Base-by-base conservation (phyloP, 2,329 filamentous ascomycete genomes). In the Ploettnerulaceae sp. region DNA sequence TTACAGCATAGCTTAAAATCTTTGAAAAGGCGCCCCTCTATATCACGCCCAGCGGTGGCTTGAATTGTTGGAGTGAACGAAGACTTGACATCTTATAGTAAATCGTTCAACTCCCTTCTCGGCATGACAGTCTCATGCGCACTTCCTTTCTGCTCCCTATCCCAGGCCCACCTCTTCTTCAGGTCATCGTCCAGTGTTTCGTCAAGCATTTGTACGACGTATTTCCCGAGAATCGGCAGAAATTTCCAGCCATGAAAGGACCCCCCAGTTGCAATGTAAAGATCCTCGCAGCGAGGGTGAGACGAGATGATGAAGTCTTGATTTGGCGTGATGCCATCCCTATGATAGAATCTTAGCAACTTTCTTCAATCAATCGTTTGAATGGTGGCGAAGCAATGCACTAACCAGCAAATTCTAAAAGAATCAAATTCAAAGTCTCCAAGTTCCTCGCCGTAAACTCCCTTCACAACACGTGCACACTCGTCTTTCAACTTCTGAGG, bases 181-280 rank as follows among this genome's bases (percentile, higher is more conserved):
- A 41, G 14, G 4, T 32, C 34, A n/a, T 35, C 7, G 20, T 63
- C 62, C 24, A 73, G 64, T 44, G 42, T 21, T 45, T 67, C 69
- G 41, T 70, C 60, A 58, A 74, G 60, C 66, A 73, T 69, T 53
- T 76, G 69, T 22, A 69, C 66, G 47, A 79, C 68, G 61, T 83
- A 83, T 48, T 75, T 73, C 3, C 80, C 79, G 52, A 81, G 75
- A 18, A 74, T 75, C 1, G 79, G 79, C 20, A 84, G 66, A 57
- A 84, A 82, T 61, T 84, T 83, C 72, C 75, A 82, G 22, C 75
- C 74, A 58, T 84, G 80, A 52, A 82, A 81, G 9, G 77, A 82
- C 1, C 81, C 80, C 9, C 76, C 79, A 0, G 75, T 76, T 0
- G 79, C 80, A 18, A 85, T 61, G 61, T 75, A 82, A 11, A 84